A percentile compares a stretch with the other conserved stretches of the same genome.
Evolutionary conservation across 345 rosid genomes (phyloP).

Genomic region (Erysimum cheiranthoides): DNA sequence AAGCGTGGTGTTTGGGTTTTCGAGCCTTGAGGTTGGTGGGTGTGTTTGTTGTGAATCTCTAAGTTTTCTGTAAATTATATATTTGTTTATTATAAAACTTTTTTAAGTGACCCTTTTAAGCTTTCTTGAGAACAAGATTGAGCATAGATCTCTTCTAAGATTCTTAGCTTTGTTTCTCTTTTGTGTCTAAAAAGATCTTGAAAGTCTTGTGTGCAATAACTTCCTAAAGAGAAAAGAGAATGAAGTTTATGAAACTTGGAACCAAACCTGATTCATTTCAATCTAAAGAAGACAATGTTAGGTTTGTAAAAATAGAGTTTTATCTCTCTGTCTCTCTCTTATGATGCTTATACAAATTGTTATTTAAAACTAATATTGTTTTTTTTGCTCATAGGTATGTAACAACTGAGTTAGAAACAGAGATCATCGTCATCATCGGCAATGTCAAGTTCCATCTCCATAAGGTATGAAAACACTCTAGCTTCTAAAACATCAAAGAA

Average conservation of each 20-base stretch:
- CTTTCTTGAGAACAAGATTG: conserved; percentile 27
- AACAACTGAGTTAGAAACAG: conserved; percentile 64
- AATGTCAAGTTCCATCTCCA: conserved; percentile 66
- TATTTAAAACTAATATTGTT: background rate
- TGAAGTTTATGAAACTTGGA: conserved; percentile 96
- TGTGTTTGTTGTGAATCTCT: conserved; percentile 40
- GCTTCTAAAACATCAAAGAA: background rate
- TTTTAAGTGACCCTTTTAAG: conserved; percentile 17
- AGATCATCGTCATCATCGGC: conserved; percentile 57
- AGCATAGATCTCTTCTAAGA: conserved; percentile 12
- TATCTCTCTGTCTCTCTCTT: background rate
- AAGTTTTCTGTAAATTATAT: conserved; percentile 5
- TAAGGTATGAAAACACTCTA: conserved; percentile 52
- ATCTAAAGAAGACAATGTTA: conserved; percentile 59
- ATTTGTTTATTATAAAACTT: background rate
- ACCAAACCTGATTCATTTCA: conserved; percentile 78
- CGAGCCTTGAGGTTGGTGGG: conserved; percentile 45
- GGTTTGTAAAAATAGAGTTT: conserved; percentile 45
- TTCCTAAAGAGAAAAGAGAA: conserved; percentile 49
- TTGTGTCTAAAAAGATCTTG: conserved; percentile 4
- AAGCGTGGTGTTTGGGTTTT: conserved; percentile 39
- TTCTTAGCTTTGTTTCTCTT: conserved; percentile 29
- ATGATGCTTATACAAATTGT: background rate
- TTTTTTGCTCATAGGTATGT: conserved; percentile 54
- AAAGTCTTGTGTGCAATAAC: background rate